phyloP scores from a whole-genome alignment of 768 basidiomycete species.

The Termitomyces bulborhizus region DNA sequence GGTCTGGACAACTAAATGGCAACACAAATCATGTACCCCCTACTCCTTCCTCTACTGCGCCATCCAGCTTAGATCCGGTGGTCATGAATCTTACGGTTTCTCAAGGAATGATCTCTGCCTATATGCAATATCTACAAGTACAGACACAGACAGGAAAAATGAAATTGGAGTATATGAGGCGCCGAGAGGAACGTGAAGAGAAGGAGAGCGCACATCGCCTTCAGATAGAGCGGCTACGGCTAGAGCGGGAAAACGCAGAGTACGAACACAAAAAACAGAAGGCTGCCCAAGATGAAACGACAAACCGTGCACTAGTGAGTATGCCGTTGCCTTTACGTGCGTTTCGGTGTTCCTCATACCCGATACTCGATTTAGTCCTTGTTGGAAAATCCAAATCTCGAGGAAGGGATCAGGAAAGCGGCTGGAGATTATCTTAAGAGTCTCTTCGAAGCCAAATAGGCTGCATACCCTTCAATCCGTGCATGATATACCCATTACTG shows the following conservation, averaged over 20 bases:
- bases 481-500: slow-evolving; percentile 3
- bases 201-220: slow-evolving; percentile 44
- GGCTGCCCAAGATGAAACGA: slow-evolving; percentile 48
- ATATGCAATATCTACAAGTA: slow-evolving; percentile 54
- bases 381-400: slow-evolving; percentile 50
- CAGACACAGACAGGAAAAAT: slow-evolving; percentile 66
- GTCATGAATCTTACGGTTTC: slow-evolving; percentile 46
- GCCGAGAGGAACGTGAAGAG: slow-evolving; percentile 67
- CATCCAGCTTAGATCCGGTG: slow-evolving; percentile 28
- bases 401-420: slow-evolving; percentile 56
- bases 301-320: slow-evolving; percentile 57
- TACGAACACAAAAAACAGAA: slow-evolving; percentile 47
- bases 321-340: neutral
- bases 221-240: slow-evolving; percentile 45
- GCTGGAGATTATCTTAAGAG: slow-evolving; percentile 71
- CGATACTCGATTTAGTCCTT: slow-evolving; percentile 35
- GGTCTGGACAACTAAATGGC: slow-evolving; percentile 10
- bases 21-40: slow-evolving; percentile 9
- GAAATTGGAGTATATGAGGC: slow-evolving; percentile 62
- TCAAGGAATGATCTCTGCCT: slow-evolving; percentile 50
- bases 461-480: slow-evolving; percentile 1
- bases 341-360: neutral
- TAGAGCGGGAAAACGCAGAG: slow-evolving; percentile 53
- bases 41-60: slow-evolving; percentile 14
- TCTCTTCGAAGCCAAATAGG: slow-evolving; percentile 42